phyloP scores from a whole-genome alignment of 1,284 basidiomycete genomes.

The Fomitopsis betulina region DNA sequence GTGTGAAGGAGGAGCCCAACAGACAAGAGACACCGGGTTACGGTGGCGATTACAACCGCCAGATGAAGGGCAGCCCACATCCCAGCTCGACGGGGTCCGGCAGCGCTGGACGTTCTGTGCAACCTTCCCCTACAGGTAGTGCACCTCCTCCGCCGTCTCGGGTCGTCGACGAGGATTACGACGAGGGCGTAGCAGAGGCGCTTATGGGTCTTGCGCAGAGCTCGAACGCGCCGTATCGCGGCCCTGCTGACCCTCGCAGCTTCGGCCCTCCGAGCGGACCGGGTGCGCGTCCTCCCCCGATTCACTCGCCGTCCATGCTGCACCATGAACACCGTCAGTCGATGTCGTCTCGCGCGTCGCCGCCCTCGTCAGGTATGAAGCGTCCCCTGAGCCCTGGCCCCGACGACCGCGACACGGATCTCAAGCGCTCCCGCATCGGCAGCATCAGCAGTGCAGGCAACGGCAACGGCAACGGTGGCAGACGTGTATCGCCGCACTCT shows the following conservation, averaged over 20 bases:
- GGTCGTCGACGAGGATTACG: constrained; percentile 78
- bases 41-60: constrained; percentile 22
- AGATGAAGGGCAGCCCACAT: constrained; percentile 44
- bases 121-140: constrained; percentile 64
- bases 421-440: constrained; percentile 62
- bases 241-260: constrained; percentile 19
- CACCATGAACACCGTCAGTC: constrained; percentile 18
- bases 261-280: constrained; percentile 19
- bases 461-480: constrained; percentile 20
- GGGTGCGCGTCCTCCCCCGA: not conserved
- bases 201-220: constrained; percentile 52
- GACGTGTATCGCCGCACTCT: constrained; percentile 49
- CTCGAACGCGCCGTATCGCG: constrained; percentile 25
- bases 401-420: constrained; percentile 50
- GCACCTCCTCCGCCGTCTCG: constrained; percentile 56
- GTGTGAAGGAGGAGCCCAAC: constrained; percentile 32
- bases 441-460: constrained; percentile 29
- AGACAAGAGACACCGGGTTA: constrained; percentile 28
- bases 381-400: constrained; percentile 61
- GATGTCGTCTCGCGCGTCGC: constrained; percentile 24
- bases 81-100: constrained; percentile 60
- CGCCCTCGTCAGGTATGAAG: constrained; percentile 35
- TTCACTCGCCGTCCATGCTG: constrained; percentile 19
- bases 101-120: constrained; percentile 45
- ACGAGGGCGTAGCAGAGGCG: constrained; percentile 71